Evolutionary conservation across 192 early-diverging fungal genomes (phyloP), one percentile per base, ranked within the genome.

Genomic region (Rhizophlyctis rosea): DNA sequence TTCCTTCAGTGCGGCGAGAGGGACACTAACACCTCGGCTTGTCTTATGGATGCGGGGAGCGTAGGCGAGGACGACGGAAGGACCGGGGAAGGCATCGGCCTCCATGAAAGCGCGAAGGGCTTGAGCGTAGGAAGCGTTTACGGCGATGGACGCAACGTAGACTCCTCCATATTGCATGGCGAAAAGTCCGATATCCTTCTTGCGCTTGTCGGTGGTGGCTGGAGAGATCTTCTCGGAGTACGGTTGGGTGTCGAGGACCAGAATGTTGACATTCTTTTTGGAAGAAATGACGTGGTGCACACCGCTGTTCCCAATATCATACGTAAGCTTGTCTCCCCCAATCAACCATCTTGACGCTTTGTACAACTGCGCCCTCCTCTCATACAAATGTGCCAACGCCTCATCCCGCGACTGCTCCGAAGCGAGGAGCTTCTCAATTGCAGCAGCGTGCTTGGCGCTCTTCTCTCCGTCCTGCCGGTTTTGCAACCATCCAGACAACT

Each of bases 161-260:
- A 83, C 88, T 4, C 79, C 76, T 47, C 90, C 91, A 77, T 95
- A 95, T 76, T 88, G 91, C 91, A 98, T 94, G 34, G 92, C 93
- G 65, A 94, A 95, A 29, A 98, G 79, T 61, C 93, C 95, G 67
- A 95, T 79, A 72, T 98, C 94, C 81, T 95, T 95, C 83, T 94
- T 93, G 71, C 82, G 78, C 57, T 80, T 80, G 55, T 73, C 75
- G 27, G 33, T 34, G 3, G 23, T 47, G 24, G 53, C 29, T 1
- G 59, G 50, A 24, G 52, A 51, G 50, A 62, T 58, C 70, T 83
- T 79, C 44, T 87, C 83, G 16, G 87, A 83, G 64, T 97, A 93
- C 32, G 87, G 79, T 55, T 87, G 81, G 0, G 91, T 94, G 65
- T 98, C 95, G 48, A 98, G 78, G 44, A 96, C 86, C 34, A 98